phyloP scores from a whole-genome alignment of 495 filamentous ascomycete species.

The Penicillium tannophilum region DNA sequence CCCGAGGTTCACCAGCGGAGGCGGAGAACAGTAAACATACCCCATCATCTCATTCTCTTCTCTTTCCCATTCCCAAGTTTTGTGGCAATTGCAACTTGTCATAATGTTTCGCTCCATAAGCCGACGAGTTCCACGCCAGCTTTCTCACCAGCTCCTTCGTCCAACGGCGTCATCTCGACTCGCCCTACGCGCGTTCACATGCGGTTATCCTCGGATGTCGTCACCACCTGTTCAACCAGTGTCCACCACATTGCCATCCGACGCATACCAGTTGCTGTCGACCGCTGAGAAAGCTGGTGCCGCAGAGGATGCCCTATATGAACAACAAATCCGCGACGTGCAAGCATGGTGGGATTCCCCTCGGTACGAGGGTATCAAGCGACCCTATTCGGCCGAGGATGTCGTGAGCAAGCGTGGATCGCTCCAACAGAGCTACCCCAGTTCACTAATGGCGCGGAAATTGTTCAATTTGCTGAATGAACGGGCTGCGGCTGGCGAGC shows the following conservation, averaged over 20 bases:
- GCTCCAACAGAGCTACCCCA: slow-evolving; percentile 83
- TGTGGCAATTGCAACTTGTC: neutral
- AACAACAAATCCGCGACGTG: slow-evolving; percentile 77
- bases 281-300: slow-evolving; percentile 69
- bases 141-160: slow-evolving; percentile 31
- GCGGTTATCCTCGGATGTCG: slow-evolving; percentile 51
- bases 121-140: slow-evolving; percentile 40
- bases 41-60: neutral
- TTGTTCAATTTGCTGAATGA: slow-evolving; percentile 85
- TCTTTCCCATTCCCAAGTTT: neutral
- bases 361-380: slow-evolving; percentile 84
- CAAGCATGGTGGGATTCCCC: slow-evolving; percentile 84
- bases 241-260: slow-evolving; percentile 61
- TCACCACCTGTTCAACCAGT: slow-evolving; percentile 50
- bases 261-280: slow-evolving; percentile 79
- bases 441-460: slow-evolving; percentile 90
- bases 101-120: slow-evolving; percentile 42
- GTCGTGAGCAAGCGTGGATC: slow-evolving; percentile 91
- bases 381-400: slow-evolving; percentile 87
- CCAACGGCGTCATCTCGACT: slow-evolving; percentile 26
- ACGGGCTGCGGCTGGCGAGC: slow-evolving; percentile 71
- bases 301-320: slow-evolving; percentile 80
- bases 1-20: slow-evolving; percentile 2
- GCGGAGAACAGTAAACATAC: neutral
- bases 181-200: slow-evolving; percentile 42